Evolutionary conservation across 352 stramenopile species (phyloP), one percentile per base, ranked within the genome.

Genomic region (Globisporangium uncinulatum): DNA sequence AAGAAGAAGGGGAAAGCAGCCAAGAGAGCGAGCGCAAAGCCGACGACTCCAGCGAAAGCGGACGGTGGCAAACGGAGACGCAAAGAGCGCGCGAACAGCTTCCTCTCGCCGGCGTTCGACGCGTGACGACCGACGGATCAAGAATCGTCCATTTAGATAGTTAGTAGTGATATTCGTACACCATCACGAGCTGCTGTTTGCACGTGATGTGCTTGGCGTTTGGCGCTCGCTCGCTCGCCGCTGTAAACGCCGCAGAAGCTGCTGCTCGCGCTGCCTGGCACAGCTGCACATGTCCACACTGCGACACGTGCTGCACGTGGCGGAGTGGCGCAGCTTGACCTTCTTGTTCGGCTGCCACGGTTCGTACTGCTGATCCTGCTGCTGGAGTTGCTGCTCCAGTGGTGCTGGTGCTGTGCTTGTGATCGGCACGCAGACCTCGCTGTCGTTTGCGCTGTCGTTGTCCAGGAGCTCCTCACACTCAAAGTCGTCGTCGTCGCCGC

Each of bases 401-500:
- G 32, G 4, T 31, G 15, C 24, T 6, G 24, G 47, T 14, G 32
- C 48, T 29, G 17, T 10, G 39, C 39, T 44, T 6, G 15, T 4
- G 39, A n/a, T 17, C 15, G 39, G n/a, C 15, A 8, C 39, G 39
- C 19, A 13, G 19, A 29, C 9, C 34, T 34, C 11, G 21, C 32
- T 11, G 37, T 6, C 21, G 15, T 6, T 15, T 10, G 3, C 39
- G 1, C 60, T 49, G n/a, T 72, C 45, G 8, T 72, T 42, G 8
- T 71, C 63, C 31, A 24, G n/a, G 1, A 93, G 64, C 34, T 90
- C 83, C 20, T 91, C 79, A 37, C 81, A 75, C 70, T 93, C 83
- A 62, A 88, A 93, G 14, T 70, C 70, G 14, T 86, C 78, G 58
- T 86, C 69, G 13, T 85, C 80, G 58, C 83, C 67, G 32, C 57